phyloP scores from a whole-genome alignment of 768 basidiomycete species.

The Exidia glandulosa region DNA sequence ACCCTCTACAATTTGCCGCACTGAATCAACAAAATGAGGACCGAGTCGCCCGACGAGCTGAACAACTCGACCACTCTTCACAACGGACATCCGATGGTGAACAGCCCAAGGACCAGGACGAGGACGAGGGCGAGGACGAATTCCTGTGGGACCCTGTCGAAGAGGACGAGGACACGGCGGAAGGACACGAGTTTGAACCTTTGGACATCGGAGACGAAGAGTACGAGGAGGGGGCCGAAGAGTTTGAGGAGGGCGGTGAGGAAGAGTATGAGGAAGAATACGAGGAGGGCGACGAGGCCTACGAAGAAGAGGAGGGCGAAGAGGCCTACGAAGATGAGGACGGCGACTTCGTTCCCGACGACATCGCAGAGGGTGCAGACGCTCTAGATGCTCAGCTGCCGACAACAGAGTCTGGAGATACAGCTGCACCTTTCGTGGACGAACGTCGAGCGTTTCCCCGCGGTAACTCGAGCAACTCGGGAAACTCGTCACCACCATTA shows the following conservation, averaged over 20 bases:
- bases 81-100: too few relatives aligned
- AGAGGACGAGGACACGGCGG: too few relatives aligned
- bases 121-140: too few relatives aligned
- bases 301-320: not conserved
- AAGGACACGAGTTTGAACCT: too few relatives aligned
- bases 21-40: too few relatives aligned
- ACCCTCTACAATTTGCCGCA: too few relatives aligned
- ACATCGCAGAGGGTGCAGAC: too few relatives aligned
- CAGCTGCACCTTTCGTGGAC: not conserved
- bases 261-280: not conserved
- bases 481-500: not conserved
- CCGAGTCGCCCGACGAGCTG: too few relatives aligned
- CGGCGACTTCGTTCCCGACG: not conserved
- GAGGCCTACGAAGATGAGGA: not conserved
- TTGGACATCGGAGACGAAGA: not conserved
- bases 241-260: not conserved
- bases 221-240: not conserved
- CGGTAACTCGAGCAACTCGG: not conserved
- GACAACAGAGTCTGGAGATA: not conserved
- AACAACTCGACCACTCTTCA: too few relatives aligned
- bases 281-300: not conserved
- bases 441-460: not conserved
- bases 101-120: too few relatives aligned
- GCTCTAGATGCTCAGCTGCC: not conserved
- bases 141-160: too few relatives aligned